Base-by-base conservation (phyloP, 1,284 basidiomycete genomes). In the Tylopilus sp. region DNA sequence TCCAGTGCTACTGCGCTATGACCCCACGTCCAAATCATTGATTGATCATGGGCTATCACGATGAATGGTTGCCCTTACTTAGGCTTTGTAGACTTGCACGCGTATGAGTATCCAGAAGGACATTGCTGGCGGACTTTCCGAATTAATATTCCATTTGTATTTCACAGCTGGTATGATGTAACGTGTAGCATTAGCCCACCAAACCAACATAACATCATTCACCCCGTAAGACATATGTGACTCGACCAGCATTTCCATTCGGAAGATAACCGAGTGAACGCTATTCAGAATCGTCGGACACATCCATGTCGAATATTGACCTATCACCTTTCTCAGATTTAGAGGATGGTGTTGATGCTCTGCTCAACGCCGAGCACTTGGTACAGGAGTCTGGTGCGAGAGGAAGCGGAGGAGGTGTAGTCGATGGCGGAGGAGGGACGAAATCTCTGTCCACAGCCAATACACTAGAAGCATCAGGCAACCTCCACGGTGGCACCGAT, bases 1-100 rank as follows among this genome's bases (percentile, higher is more conserved):
- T 66, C 64, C 2, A 66, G 64, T 38, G 13, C 43, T 13, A 67
- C 61, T 36, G 66, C 65, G 9, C 12, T 66, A 43, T 66, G 51
- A 68, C 46, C n/a, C 16, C 25, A 25, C 23, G 15, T 34, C 49
- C 45, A n/a, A 41, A 50, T 63, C 54, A 55, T 60, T 50, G 56
- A 49, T 34, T 68, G 51, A 60, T 48, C 26, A 37, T 25, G 52
- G 58, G 55, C 42, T 35, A 15, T 12, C 19, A 68, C 36, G 60
- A 64, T 41, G 34, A 42, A 49, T 26, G 31, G 28, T 61, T 52
- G 44, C 53, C 46, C 42, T 33, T 38, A 13, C 38, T 34, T 26
- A 31, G 48, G 19, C 46, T 36, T 21, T 45, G 38, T 53, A 55
- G 41, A 53, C 42, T 37, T 49, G 49, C 33, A 52, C 26, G 38